Conservation (phyloP, 164 flowering plant genomes). For the Vitis vinifera region DNA sequence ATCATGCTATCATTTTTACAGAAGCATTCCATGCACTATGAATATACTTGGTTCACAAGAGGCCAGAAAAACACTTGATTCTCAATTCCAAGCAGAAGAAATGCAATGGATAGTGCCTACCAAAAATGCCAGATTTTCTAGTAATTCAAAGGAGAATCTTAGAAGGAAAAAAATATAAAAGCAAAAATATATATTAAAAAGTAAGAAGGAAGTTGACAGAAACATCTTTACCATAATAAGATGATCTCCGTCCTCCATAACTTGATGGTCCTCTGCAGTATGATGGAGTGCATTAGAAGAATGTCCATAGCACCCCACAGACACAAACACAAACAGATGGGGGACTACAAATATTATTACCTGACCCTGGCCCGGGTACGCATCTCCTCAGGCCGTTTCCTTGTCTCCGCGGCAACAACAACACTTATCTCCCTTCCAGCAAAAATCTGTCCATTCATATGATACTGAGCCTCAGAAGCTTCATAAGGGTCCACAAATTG, state of each 20-base stretch:
- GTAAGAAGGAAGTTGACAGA: neutral
- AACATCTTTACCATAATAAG: conserved; percentile 54
- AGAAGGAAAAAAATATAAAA: neutral
- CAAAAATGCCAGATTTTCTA: no score
- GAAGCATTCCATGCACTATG: no score
- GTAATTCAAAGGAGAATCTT: neutral
- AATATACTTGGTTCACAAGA: no score
- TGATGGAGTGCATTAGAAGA: neutral
- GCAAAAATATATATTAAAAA: neutral
- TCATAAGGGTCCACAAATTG: conserved; percentile 83
- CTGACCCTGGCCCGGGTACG: conserved; percentile 54
- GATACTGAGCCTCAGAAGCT: conserved; percentile 78
- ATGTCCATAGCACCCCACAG: neutral
- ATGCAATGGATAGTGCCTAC: no score
- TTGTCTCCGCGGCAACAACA: conserved; percentile 77
- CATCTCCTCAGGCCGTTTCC: conserved; percentile 94
- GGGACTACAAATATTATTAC: conserved; percentile 18
- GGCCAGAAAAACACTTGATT: no score
- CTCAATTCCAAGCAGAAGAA: no score
- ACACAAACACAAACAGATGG: neutral
- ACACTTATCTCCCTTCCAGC: conserved; percentile 80
- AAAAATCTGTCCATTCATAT: conserved; percentile 75
- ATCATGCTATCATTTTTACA: no score
- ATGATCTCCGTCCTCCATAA: conserved; percentile 56
- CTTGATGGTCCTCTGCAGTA: conserved; percentile 46